phyloP scores from a whole-genome alignment of 2,329 filamentous ascomycete species.

The Bertia moriformis region DNA sequence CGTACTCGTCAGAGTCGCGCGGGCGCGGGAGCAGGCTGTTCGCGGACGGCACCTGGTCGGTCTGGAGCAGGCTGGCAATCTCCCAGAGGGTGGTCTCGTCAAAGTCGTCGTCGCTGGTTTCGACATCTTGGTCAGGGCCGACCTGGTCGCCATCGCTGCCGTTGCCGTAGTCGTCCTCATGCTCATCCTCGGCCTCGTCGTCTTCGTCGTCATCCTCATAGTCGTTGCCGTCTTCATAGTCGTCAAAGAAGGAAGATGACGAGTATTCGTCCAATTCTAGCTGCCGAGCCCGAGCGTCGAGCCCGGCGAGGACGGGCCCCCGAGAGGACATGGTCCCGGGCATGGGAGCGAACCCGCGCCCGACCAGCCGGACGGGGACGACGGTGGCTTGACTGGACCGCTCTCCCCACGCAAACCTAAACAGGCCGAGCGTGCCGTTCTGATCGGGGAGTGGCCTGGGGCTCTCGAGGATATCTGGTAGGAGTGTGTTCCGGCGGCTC shows the following conservation, averaged over 20 bases:
- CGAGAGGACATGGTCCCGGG: conserved; percentile 33
- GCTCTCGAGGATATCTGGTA: conserved; percentile 50
- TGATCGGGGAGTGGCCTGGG: conserved; percentile 43
- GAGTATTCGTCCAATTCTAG: conserved; percentile 26
- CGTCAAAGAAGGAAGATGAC: conserved; percentile 44
- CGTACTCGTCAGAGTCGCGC: neutral
- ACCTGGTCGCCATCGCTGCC: neutral
- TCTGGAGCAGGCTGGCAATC: conserved; percentile 42
- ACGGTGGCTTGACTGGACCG: conserved; percentile 36
- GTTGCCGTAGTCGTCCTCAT: conserved; percentile 8
- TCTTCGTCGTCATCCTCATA: conserved; percentile 20
- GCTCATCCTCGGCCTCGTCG: conserved; percentile 11
- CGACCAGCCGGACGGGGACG: conserved; percentile 15
- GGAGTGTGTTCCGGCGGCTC: conserved; percentile 38
- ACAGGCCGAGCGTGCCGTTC: conserved; percentile 45
- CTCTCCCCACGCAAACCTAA: conserved; percentile 54
- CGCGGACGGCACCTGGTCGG: conserved; percentile 33
- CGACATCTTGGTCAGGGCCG: conserved; percentile 4
- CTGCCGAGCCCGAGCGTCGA: no score
- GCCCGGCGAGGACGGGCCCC: conserved; percentile 11
- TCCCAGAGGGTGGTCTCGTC: conserved; percentile 50
- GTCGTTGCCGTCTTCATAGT: conserved; percentile 33
- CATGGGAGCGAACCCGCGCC: conserved; percentile 33
- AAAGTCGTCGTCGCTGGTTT: conserved; percentile 33
- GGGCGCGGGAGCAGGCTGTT: conserved; percentile 27